Evolutionary conservation across 108 stramenopile genomes (phyloP).

Genomic region (Fragilaria crotonensis): DNA sequence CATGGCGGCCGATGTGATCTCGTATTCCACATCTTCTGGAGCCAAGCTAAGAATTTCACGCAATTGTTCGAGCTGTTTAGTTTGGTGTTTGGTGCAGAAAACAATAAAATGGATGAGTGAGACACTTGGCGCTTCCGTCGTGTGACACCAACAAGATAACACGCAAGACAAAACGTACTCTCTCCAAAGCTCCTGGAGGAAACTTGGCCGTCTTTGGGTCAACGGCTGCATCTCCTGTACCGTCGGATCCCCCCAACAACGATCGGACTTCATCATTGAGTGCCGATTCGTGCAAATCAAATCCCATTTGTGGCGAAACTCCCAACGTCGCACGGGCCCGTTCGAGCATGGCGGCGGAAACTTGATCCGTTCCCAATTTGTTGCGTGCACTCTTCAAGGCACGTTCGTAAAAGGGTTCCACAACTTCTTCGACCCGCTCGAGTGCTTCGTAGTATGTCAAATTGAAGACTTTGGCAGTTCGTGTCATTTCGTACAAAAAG

Average conservation of each 20-base stretch:
- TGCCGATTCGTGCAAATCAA: constrained; percentile 59
- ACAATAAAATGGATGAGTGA: not conserved
- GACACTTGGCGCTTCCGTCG: too few species aligned
- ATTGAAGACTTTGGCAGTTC: constrained; percentile 61
- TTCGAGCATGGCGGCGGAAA: constrained; percentile 61
- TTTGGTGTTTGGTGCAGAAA: not conserved
- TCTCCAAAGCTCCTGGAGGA: constrained; percentile 47
- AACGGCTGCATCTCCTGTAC: constrained; percentile 4
- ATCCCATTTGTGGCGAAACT: constrained; percentile 54
- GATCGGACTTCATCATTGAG: constrained; percentile 63
- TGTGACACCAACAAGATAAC: not conserved
- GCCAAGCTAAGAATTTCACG: constrained; percentile 56
- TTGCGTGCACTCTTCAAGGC: constrained; percentile 59
- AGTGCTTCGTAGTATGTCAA: constrained; percentile 25
- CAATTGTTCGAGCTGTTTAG: constrained; percentile 54
- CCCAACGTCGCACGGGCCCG: constrained; percentile 69
- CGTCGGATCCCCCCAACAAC: constrained; percentile 31
- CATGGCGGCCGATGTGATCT: constrained; percentile 50
- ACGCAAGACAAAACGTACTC: constrained; percentile 49
- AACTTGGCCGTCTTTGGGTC: constrained; percentile 48
- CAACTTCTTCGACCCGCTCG: constrained; percentile 53
- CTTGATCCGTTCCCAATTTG: constrained; percentile 64
- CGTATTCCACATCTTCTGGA: constrained; percentile 52
- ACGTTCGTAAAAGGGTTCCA: constrained; percentile 75
- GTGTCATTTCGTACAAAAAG: constrained; percentile 72